Evolutionary conservation across 441 rosid genomes (phyloP).

Genomic region (Arabidopsis hybrid): DNA sequence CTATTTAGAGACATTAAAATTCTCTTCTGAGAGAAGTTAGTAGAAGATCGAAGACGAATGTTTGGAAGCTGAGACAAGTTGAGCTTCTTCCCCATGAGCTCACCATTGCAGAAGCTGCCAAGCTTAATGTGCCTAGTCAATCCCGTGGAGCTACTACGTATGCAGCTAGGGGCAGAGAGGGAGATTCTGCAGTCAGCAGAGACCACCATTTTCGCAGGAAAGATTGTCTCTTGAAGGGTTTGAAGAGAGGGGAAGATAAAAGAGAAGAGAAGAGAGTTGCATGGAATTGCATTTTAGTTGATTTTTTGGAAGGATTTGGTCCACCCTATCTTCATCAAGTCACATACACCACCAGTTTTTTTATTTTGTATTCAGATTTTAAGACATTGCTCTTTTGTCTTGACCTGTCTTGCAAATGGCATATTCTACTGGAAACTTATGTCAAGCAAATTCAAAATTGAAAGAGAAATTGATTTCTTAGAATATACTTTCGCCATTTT

Average conservation of each 20-base stretch:
- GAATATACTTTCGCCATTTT: not conserved
- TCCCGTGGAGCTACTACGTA: slow-evolving; percentile 48
- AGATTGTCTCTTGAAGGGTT: slow-evolving; percentile 42
- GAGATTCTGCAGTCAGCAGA: slow-evolving; percentile 69
- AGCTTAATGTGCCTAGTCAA: slow-evolving; percentile 49
- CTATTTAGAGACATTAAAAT: slow-evolving; percentile 41
- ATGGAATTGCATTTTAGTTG: slow-evolving; percentile 30
- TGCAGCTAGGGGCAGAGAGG: slow-evolving; percentile 56
- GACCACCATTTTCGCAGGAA: slow-evolving; percentile 54
- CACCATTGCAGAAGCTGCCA: slow-evolving; percentile 64
- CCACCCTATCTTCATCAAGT: slow-evolving; percentile 77
- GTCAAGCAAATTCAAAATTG: not conserved
- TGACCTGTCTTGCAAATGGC: slow-evolving; percentile 31
- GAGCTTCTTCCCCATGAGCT: slow-evolving; percentile 79
- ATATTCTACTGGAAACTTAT: slow-evolving; percentile 37
- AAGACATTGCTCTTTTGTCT: slow-evolving; percentile 37
- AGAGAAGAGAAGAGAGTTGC: slow-evolving; percentile 30
- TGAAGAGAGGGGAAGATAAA: slow-evolving; percentile 36
- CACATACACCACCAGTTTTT: slow-evolving; percentile 63
- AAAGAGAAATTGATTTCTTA: not conserved
- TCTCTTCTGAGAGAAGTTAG: slow-evolving; percentile 38
- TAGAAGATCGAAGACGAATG: slow-evolving; percentile 30
- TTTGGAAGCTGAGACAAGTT: slow-evolving; percentile 41
- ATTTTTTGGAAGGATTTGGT: slow-evolving; percentile 50
- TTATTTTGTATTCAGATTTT: slow-evolving; percentile 22